Evolutionary conservation across 2,329 filamentous ascomycete genomes (phyloP).

Genomic region (Annulohypoxylon truncatum): DNA sequence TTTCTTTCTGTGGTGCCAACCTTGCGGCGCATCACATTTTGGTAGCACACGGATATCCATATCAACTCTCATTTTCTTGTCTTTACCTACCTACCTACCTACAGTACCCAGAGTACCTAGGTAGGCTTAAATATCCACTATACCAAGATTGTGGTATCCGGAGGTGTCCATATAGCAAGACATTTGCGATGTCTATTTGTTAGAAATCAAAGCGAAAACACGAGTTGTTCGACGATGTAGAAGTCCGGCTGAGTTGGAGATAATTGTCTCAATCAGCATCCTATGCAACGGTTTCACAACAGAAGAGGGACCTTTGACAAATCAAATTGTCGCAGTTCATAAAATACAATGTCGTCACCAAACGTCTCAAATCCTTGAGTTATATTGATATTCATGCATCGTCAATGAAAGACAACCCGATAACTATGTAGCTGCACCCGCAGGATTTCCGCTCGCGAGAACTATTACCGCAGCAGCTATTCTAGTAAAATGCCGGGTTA

Average conservation of each 20-base stretch:
- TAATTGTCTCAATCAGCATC: not conserved
- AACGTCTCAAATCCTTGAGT: not conserved
- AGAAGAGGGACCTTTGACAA: not conserved
- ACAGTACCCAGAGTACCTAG: too few relatives aligned
- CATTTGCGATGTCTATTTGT: too few relatives aligned
- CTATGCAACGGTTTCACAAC: not conserved
- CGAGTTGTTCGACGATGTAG: too few relatives aligned
- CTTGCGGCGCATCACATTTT: conserved; percentile 43
- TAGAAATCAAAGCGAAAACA: too few relatives aligned
- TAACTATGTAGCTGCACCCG: not conserved
- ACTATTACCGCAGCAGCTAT: not conserved
- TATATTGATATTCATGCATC: not conserved
- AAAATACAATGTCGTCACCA: not conserved
- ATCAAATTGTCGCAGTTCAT: not conserved
- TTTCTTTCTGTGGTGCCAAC: conserved; percentile 39
- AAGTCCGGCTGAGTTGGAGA: not conserved
- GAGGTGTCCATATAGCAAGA: too few relatives aligned
- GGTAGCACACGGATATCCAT: conserved; percentile 49
- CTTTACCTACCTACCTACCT: not conserved
- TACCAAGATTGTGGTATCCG: too few relatives aligned
- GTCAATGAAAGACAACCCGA: not conserved
- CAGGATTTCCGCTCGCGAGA: not conserved
- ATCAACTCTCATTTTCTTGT: conserved; percentile 21
- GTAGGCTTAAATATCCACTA: too few relatives aligned
- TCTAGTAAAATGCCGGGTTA: conserved; percentile 17